A percentile compares a stretch with the other conserved stretches of the same genome.
phyloP scores from a whole-genome alignment of 805 yeast species.

The Kodamaea hsintzibuensis region DNA sequence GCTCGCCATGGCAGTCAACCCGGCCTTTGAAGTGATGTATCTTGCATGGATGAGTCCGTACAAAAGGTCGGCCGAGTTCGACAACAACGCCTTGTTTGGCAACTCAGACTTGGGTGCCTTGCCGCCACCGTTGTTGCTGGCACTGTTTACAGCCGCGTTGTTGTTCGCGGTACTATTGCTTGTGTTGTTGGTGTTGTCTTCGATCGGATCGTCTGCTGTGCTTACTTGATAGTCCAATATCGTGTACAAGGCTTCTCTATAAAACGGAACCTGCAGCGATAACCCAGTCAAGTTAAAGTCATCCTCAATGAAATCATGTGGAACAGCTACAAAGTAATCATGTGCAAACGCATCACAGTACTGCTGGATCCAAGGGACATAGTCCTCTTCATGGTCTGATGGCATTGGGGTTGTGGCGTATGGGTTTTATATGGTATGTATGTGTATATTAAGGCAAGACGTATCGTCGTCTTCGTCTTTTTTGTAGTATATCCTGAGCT shows the following conservation, averaged over 20 bases:
- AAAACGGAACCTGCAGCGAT: slow-evolving; percentile 81
- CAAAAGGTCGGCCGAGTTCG: slow-evolving; percentile 86
- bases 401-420: slow-evolving; percentile 31
- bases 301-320: slow-evolving; percentile 92
- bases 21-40: slow-evolving; percentile 84
- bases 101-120: slow-evolving; percentile 53
- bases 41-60: slow-evolving; percentile 96
- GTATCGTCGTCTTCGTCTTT: neutral
- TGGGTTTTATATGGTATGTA: neutral
- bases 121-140: slow-evolving; percentile 6
- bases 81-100: slow-evolving; percentile 72
- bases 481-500: neutral
- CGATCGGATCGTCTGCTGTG: slow-evolving; percentile 38
- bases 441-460: too few relatives aligned
- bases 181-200: slow-evolving; percentile 12
- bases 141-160: slow-evolving; percentile 4
- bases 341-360: slow-evolving; percentile 80
- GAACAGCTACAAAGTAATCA: slow-evolving; percentile 89
- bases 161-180: slow-evolving; percentile 2
- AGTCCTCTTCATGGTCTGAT: slow-evolving; percentile 50
- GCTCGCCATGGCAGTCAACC: slow-evolving; percentile 88
- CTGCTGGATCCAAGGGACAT: slow-evolving; percentile 79
- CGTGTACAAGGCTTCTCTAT: slow-evolving; percentile 87
- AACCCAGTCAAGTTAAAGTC: slow-evolving; percentile 95
- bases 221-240: slow-evolving; percentile 79